A percentile compares a stretch with the other conserved stretches of the same genome.
Evolutionary conservation across 176 grass and related monocot genomes (phyloP).

Genomic region (Triticum urartu): DNA sequence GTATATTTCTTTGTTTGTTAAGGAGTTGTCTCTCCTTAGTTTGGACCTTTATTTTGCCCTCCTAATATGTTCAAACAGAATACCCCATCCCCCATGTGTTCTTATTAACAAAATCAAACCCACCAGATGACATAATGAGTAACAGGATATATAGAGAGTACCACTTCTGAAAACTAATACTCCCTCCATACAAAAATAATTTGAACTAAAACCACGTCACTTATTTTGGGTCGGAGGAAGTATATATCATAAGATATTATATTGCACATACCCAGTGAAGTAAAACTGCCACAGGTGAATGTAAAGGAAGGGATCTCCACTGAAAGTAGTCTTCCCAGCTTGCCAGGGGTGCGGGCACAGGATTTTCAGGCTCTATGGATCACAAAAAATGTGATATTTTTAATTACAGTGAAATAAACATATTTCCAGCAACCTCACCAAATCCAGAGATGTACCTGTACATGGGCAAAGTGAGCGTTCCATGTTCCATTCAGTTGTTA

Average conservation of each 20-base stretch:
- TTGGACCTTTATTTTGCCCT: not conserved
- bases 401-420: conserved; percentile 22
- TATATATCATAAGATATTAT: not conserved
- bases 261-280: conserved; percentile 77
- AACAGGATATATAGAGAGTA: not conserved
- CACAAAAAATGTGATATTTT: conserved; percentile 18
- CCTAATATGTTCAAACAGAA: not conserved
- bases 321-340: conserved; percentile 89
- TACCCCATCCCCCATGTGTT: not conserved
- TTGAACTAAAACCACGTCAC: too few species aligned
- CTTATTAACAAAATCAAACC: not conserved
- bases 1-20: not conserved
- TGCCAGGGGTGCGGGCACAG: conserved; percentile 36
- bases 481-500: conserved; percentile 63
- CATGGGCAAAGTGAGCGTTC: conserved; percentile 80
- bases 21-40: not conserved
- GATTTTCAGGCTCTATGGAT: conserved; percentile 52
- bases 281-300: conserved; percentile 83
- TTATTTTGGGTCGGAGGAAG: too few species aligned
- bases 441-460: conserved; percentile 46
- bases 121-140: not conserved
- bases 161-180: not conserved
- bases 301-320: conserved; percentile 81
- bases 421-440: not conserved
- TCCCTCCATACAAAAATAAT: too few species aligned